Base-by-base conservation (phyloP, 192 early-diverging fungal genomes). In the Dissophora globulifera region DNA sequence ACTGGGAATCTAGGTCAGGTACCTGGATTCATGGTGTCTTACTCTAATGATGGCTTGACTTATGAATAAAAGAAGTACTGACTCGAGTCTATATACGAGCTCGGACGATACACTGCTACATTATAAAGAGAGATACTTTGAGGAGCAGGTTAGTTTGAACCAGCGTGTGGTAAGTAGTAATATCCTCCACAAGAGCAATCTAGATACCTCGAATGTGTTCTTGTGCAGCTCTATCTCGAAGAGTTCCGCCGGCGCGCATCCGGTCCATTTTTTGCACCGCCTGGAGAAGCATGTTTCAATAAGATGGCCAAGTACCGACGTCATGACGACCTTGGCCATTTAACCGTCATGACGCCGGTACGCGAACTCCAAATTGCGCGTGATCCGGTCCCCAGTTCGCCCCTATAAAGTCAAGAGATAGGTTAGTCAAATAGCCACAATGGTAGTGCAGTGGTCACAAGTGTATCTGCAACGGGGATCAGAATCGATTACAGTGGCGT, bases 281-380 rank as follows among this genome's bases (percentile, higher is more conserved):
- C 58, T 51, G 0, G 80, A 78, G 64, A 99, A 99, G n/a, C 93
- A 89, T 2, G 85, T 17, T 13, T 72, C 78, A 30, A 82, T 76
- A 0, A 98, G 33, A 58, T 99, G 97, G 16, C 97, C 97, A 17
- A 69, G 43, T 0, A 98, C 87, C 1, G 91, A 85, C 0, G 96
- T 97, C 89, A 98, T 93, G 9, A 90, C 86, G 1, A 96, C 86
- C 29, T 81, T 58, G 27, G 82, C 88, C 47, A 80, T 71, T 32
- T 75, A 76, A 45, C 83, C 82, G 27, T 82, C 80, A 7, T 82
- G 76, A 17, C 88, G 51, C 8, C 79, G 83, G 59, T 90, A 91
- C 2, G 80, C 58, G 60, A 98, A 98, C 50, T 87, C 85, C 60
- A 89, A 94, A 78, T 97, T 98, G 42, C 89, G 89, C 50, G 92